Conservation (phyloP, 2,329 filamentous ascomycete species). For the Chrysoporthe austroafricana region DNA sequence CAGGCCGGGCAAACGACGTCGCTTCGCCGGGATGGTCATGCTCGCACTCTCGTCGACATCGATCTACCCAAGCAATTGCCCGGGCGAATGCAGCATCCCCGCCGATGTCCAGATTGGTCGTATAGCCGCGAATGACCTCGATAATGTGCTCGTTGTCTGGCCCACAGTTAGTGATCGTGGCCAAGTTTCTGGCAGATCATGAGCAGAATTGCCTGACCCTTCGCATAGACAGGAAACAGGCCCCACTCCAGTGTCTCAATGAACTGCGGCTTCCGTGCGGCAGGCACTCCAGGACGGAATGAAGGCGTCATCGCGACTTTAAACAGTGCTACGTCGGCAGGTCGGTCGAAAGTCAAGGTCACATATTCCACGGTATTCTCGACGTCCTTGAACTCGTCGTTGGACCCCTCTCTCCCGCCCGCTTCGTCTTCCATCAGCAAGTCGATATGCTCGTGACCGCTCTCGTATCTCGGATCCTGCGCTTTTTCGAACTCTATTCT, state of each 20-base stretch:
- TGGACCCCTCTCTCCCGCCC: background rate
- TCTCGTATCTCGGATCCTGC: background rate
- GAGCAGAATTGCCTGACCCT: background rate
- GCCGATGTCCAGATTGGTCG: background rate
- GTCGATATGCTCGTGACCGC: background rate
- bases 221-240: background rate
- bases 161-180: background rate
- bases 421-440: background rate
- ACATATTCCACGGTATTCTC: background rate
- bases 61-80: background rate
- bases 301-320: background rate
- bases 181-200: background rate
- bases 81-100: conserved; percentile 1
- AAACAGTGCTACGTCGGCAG: background rate
- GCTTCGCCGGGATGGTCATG: background rate
- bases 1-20: background rate
- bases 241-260: background rate
- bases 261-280: background rate
- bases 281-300: background rate
- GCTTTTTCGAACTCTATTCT: background rate
- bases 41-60: background rate
- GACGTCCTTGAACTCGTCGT: background rate
- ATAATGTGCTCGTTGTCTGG: background rate
- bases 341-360: background rate
- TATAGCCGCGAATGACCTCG: background rate